Evolutionary conservation across 331 rosid genomes (phyloP), one percentile per base, ranked within the genome.

Genomic region (Prunus yedoensis): DNA sequence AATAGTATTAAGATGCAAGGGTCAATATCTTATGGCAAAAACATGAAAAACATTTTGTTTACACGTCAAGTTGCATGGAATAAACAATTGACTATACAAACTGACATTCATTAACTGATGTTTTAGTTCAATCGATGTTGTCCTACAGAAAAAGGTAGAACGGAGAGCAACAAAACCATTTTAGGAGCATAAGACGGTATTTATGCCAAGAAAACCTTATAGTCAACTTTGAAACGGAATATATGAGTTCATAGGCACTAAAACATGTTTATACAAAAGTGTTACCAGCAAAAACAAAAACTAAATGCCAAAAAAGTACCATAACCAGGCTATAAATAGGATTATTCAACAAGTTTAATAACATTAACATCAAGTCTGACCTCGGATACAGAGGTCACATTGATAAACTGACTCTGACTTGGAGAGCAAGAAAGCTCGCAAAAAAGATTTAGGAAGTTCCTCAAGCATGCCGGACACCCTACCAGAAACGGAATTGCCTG

Each of bases 401-500:
- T 91, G 83, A 94, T 94, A 68, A 87, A 94, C 46, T 84, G 88
- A 78, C 93, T 88, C 91, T 94, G 98, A 71, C 82, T 83, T 66
- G 98, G 97, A 80, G 98, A 94, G 87, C 98, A 91, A 67, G 98
- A 91, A 75, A 94, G 96, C 73, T 94, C 90, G 52, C 98, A 94
- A 81, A 94, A 94, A 54, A 94, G 93, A 85, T 94, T 91, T 61
- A 94, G 80, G 82, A 94, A 94, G 85, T 94, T 94, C 83, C 98
- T 89, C 91, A 94, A 89, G 87, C 98, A 94, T 57, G 98, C 95
- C 30, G 98, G 98, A 83, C 98, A 94, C 85, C 98, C 98, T 64
- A 94, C 98, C 60, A 94, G 88, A 83, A 94, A 88, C 3, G 98
- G 98, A 69, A 94, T 88, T 6, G 96, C 98, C 98, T 93, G 92